Conservation (phyloP, 768 basidiomycete species). For the Tricholoma saponaceum region DNA sequence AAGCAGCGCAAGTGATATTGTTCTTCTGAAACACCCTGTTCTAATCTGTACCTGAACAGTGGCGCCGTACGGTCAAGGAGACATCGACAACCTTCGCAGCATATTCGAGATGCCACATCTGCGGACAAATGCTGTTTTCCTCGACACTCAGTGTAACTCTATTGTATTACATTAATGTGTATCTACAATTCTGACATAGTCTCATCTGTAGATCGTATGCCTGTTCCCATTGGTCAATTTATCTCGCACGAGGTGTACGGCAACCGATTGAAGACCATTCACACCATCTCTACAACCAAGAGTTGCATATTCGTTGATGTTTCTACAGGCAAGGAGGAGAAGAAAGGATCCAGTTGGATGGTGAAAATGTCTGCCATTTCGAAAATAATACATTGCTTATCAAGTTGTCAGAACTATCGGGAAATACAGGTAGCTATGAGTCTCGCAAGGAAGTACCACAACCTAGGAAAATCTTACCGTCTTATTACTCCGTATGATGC, state of each 20-base stretch:
- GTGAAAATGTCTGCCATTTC: conserved; percentile 18
- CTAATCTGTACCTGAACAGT: conserved; percentile 37
- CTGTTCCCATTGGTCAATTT: conserved; percentile 54
- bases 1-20: conserved; percentile 38
- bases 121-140: conserved; percentile 33
- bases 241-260: conserved; percentile 59
- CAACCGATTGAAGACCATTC: conserved; percentile 42
- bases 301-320: conserved; percentile 62
- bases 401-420: conserved; percentile 40
- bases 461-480: conserved; percentile 36
- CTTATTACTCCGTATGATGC: conserved; percentile 78
- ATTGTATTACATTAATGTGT: neutral
- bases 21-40: conserved; percentile 13
- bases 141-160: conserved; percentile 59
- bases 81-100: conserved; percentile 47
- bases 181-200: neutral
- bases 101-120: conserved; percentile 61
- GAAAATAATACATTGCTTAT: neutral
- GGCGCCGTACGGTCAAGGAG: conserved; percentile 58
- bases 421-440: conserved; percentile 46
- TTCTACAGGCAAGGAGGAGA: conserved; percentile 25
- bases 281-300: conserved; percentile 26
- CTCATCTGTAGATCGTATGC: conserved; percentile 51
- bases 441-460: conserved; percentile 41
- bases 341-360: conserved; percentile 31